Evolutionary conservation across 805 yeast genomes (phyloP), one percentile per base, ranked within the genome.

Genomic region (Helenozyma rhizophorensis): DNA sequence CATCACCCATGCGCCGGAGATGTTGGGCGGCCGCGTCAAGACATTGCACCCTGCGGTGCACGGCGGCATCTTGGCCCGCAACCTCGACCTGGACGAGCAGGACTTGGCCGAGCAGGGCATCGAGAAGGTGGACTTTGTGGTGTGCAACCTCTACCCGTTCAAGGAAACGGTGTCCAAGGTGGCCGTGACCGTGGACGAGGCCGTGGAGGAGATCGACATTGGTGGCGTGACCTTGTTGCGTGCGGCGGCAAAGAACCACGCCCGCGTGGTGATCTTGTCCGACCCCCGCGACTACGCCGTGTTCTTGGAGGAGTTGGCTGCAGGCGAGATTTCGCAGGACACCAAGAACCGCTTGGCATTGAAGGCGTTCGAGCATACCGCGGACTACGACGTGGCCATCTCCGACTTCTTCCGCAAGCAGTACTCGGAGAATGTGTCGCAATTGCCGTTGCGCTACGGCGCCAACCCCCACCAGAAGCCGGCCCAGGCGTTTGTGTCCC

Each of bases 401-500:
- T 77, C 96, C 37, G 98, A 93, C 69, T 93, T 87, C 63, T 93
- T 93, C 79, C 81, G 98, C 73, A 93, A 88, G 70, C 89, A 87
- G 68, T 93, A 93, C 71, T 76, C 95, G 31, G 97, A 90, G 68
- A 83, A 80, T 59, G 70, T 68, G 29, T 76, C 93, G 34, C 97
- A 90, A 75, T 73, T 93, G 63, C 90, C 97, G 18, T 76, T 93
- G 54, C 82, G 98, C 72, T 93, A 93, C 64, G 98, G 98, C 62
- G 96, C 96, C 39, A 93, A 93, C 72, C 98, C 98, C 40, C 97
- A 93, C 65, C 98, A 93, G 73, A 93, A 87, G 67, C 98, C 98
- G 30, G 97, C 98, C 19, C 98, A 93, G 72, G 96, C 97, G 33
- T 93, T 65, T 56, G 95, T 93, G 37, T 61, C 80, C 37, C 76